A percentile compares a stretch with the other conserved stretches of the same genome.
Conservation (phyloP, 768 basidiomycete genomes). For the Mycena pura region DNA sequence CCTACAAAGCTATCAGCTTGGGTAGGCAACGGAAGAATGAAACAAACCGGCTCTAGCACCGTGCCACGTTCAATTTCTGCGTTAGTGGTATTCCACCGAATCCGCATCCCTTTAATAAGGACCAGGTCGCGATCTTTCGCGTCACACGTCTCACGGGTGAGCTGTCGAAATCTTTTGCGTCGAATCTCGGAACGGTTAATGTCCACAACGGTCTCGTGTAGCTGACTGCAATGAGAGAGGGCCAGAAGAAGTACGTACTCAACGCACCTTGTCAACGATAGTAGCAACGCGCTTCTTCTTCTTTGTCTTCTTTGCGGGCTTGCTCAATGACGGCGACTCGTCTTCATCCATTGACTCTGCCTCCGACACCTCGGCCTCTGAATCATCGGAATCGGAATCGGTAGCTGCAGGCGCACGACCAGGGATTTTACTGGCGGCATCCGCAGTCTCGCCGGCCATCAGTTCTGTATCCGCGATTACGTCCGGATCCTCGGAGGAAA, state of each 20-base stretch:
- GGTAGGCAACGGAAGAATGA: not conserved
- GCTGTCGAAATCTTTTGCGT: not conserved
- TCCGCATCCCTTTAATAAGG: not conserved
- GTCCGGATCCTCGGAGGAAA: not conserved
- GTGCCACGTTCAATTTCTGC: conserved; percentile 1
- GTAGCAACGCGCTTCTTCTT: not conserved
- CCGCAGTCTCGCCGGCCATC: not conserved
- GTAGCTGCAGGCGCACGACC: not conserved
- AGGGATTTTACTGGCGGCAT: not conserved
- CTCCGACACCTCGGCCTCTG: not conserved
- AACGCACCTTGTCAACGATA: conserved; percentile 10
- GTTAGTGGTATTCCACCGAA: conserved; percentile 11
- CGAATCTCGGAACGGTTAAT: conserved; percentile 6
- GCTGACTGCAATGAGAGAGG: not conserved
- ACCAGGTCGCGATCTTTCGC: not conserved
- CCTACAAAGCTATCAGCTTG: not conserved
- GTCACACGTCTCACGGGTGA: not conserved
- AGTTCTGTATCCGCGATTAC: not conserved
- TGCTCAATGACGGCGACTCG: not conserved
- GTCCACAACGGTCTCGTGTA: conserved; percentile 6
- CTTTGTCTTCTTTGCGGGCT: not conserved
- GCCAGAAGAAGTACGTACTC: not conserved
- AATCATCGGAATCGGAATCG: not conserved
- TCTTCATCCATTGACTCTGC: not conserved
- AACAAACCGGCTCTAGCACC: not conserved